Percentiles rank a stretch among this genome's conserved stretches.
phyloP scores from a whole-genome alignment of 164 flowering plant genomes.

The Amborella trichopoda region DNA sequence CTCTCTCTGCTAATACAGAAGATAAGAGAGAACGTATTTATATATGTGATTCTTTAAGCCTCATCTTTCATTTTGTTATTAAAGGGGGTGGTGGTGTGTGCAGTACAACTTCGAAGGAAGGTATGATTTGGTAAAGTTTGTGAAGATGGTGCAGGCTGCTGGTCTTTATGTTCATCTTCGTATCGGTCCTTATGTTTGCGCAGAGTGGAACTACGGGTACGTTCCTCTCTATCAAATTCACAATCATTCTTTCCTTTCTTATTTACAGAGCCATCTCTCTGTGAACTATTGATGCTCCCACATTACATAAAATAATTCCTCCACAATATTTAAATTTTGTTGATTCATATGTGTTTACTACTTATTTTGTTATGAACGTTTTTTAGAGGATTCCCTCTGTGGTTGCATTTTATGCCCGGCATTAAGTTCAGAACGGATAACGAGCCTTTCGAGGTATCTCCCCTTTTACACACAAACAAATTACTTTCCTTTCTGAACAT shows the following conservation, averaged over 20 bases:
- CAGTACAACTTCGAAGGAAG: conserved; percentile 89
- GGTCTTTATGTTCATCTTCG: conserved; percentile 80
- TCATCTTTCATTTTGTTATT: neutral
- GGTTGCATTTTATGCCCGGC: conserved; percentile 94
- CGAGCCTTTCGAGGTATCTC: conserved; percentile 75
- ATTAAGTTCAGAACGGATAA: conserved; percentile 79
- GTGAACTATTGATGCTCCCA: no score
- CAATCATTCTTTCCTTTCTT: neutral
- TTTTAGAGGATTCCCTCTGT: conserved; percentile 87
- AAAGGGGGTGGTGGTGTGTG: neutral
- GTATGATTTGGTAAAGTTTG: conserved; percentile 72
- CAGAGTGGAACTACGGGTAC: conserved; percentile 98
- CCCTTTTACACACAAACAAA: neutral
- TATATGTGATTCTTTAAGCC: neutral
- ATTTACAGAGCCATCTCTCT: neutral
- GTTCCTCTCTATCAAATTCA: neutral
- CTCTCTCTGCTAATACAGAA: neutral
- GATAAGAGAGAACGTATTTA: no score
- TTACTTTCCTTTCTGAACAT: neutral
- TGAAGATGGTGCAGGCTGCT: conserved; percentile 67
- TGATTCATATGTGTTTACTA: neutral
- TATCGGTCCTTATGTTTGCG: conserved; percentile 95
- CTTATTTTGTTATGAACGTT: neutral
- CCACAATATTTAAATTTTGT: neutral
- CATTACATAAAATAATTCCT: no score